Conservation (phyloP, 2,329 filamentous ascomycete species). For the Cytospora leucostoma region DNA sequence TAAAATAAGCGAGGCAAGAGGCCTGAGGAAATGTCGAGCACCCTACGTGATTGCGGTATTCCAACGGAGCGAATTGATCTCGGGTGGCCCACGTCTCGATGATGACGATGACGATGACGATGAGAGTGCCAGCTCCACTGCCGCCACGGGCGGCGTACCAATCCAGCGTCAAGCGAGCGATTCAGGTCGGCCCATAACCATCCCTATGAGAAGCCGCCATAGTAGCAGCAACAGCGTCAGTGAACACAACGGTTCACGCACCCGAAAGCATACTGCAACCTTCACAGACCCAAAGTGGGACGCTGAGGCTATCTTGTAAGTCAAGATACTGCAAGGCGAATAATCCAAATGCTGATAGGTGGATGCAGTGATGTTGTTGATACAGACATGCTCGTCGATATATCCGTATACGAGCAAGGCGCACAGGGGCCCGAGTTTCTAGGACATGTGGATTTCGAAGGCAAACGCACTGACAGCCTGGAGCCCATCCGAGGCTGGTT, state of each 20-base stretch:
- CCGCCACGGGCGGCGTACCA: conserved; percentile 53
- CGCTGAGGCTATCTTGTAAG: conserved; percentile 92
- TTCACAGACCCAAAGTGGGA: conserved; percentile 92
- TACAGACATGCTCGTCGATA: conserved; percentile 83
- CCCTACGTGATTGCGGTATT: conserved; percentile 97
- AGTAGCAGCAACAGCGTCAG: conserved; percentile 89
- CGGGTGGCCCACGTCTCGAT: conserved; percentile 71
- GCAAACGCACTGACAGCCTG: conserved; percentile 63
- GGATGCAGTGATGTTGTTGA: conserved; percentile 81
- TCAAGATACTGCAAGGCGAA: conserved; percentile 30
- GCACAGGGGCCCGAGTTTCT: conserved; percentile 85
- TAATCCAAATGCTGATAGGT: background rate
- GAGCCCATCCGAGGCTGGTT: conserved; percentile 84
- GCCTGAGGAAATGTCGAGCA: conserved; percentile 77
- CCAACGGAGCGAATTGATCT: conserved; percentile 95
- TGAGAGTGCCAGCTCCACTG: conserved; percentile 38
- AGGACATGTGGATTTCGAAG: conserved; percentile 83
- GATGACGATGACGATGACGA: conserved; percentile 67
- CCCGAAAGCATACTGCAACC: conserved; percentile 57
- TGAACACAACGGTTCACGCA: conserved; percentile 63
- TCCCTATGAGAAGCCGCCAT: conserved; percentile 94
- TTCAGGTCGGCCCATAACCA: conserved; percentile 81
- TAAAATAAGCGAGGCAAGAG: conserved; percentile 82
- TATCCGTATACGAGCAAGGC: conserved; percentile 88
- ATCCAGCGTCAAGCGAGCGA: conserved; percentile 74